phyloP scores from a whole-genome alignment of 139 green algal species.

The Haematococcus lacustris region DNA sequence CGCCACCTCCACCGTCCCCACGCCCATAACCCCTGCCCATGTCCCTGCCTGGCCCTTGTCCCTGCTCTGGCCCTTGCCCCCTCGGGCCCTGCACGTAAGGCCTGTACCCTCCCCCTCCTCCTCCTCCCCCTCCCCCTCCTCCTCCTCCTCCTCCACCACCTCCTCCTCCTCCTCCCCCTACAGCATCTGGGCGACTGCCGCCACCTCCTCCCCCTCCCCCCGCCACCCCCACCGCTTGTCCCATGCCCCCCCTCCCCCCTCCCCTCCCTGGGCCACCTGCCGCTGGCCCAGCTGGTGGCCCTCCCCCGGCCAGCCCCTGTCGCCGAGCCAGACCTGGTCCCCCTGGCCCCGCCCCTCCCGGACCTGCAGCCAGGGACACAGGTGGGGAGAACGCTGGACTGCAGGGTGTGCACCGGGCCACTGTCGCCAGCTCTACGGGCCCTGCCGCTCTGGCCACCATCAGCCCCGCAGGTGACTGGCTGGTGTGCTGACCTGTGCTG shows the following conservation, averaged over 20 bases:
- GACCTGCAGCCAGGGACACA: too few species aligned
- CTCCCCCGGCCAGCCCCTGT: not conserved
- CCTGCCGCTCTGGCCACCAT: too few species aligned
- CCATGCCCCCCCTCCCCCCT: not conserved
- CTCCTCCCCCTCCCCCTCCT: not conserved
- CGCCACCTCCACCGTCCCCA: not conserved
- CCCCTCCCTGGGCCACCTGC: not conserved
- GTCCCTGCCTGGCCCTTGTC: not conserved
- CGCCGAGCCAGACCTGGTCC: too few species aligned
- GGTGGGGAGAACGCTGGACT: too few species aligned
- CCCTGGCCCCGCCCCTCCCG: too few species aligned
- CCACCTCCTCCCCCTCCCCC: not conserved
- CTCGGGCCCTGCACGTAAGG: not conserved
- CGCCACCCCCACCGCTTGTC: not conserved
- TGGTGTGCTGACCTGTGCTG: too few species aligned
- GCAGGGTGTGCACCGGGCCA: too few species aligned
- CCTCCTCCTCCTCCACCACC: not conserved
- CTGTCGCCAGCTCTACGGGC: too few species aligned
- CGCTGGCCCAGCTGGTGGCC: not conserved
- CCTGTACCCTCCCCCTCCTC: not conserved
- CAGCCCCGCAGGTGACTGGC: too few species aligned
- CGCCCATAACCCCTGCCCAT: not conserved
- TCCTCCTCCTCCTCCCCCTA: not conserved
- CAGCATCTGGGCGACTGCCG: not conserved
- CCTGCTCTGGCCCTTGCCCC: not conserved